Percentiles rank a stretch among this genome's conserved stretches.
These are phyloP conservation scores for Cercospora sp. DNA, from an alignment of 2,329 filamentous ascomycete species.

Conservation along the genomic window DNA sequence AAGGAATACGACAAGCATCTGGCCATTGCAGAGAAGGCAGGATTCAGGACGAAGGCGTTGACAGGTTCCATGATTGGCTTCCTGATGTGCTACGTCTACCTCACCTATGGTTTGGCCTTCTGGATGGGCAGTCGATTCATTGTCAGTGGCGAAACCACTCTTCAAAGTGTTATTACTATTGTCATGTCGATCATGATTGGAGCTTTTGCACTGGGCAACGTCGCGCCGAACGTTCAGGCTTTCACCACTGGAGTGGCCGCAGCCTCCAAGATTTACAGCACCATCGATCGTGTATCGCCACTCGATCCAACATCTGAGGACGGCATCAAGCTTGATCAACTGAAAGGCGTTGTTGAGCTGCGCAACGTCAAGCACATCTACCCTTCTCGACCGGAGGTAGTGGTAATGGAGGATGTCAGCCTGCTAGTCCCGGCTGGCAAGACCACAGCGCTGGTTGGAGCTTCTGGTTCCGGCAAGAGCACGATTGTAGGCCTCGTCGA, in stretches of 20 bases:
- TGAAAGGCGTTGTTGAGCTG: constrained; percentile 78
- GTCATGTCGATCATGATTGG: constrained; percentile 91
- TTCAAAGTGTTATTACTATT: constrained; percentile 77
- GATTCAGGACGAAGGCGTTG: constrained; percentile 71
- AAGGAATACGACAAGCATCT: constrained; percentile 80
- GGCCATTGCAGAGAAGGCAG: constrained; percentile 69
- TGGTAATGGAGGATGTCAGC: constrained; percentile 80
- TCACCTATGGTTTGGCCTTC: constrained; percentile 85
- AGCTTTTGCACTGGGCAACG: constrained; percentile 85
- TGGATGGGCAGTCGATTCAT: constrained; percentile 83
- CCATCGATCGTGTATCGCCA: constrained; percentile 84
- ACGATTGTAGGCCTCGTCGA: constrained; percentile 93
- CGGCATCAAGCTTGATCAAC: constrained; percentile 70
- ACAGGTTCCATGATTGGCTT: constrained; percentile 77
- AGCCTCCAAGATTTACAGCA: constrained; percentile 87
- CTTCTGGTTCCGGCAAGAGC: constrained; percentile 91
- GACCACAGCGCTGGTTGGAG: constrained; percentile 88
- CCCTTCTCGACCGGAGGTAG: constrained; percentile 85
- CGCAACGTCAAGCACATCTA: constrained; percentile 89
- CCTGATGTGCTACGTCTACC: constrained; percentile 81
- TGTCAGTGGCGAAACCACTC: constrained; percentile 62
- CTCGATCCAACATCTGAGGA: constrained; percentile 72
- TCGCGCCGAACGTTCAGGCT: constrained; percentile 81
- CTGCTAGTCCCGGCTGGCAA: constrained; percentile 83
- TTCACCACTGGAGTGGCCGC: constrained; percentile 83